These are phyloP conservation scores for Medicago truncatula DNA, from an alignment of 306 rosid genomes.

Conservation along the genomic window DNA sequence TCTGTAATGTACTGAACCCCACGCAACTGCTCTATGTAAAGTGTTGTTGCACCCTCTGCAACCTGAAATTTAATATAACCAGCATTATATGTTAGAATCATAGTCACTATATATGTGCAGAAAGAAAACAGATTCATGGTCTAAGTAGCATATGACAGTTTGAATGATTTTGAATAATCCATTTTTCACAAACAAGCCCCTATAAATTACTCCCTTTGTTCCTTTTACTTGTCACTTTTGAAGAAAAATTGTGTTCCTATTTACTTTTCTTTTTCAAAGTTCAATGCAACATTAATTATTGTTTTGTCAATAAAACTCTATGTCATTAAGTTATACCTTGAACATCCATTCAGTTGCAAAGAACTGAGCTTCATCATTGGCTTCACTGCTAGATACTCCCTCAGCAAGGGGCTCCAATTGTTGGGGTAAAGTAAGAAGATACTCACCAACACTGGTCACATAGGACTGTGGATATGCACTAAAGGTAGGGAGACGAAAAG, in stretches of 20 bases:
- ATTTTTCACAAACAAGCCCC: background rate
- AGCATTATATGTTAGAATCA: background rate
- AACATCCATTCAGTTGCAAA: conserved; percentile 99
- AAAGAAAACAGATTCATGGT: background rate
- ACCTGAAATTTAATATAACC: conserved; percentile 54
- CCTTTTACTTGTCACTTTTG: no score
- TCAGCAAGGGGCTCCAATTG: conserved; percentile 99
- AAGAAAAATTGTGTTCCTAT: no score
- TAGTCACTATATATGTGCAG: background rate
- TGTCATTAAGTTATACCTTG: conserved; percentile 64
- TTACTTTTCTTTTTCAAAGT: no score
- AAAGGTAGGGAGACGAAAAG: conserved; percentile 85
- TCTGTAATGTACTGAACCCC: conserved; percentile 87
- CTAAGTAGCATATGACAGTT: conserved; percentile 5
- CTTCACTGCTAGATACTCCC: conserved; percentile 83
- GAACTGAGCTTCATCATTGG: conserved; percentile 93
- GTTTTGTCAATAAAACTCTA: no score
- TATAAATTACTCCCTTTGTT: background rate
- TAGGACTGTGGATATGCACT: conserved; percentile 94
- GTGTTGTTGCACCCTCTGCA: conserved; percentile 98
- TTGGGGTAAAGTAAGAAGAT: conserved; percentile 95
- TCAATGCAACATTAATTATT: no score
- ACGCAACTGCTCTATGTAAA: conserved; percentile 87
- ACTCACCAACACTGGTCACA: conserved; percentile 90
- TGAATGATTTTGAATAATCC: conserved; percentile 5